Evolutionary conservation across 2,329 filamentous ascomycete genomes (phyloP), one percentile per base, ranked within the genome.

Genomic region (Metarhizium humberi): DNA sequence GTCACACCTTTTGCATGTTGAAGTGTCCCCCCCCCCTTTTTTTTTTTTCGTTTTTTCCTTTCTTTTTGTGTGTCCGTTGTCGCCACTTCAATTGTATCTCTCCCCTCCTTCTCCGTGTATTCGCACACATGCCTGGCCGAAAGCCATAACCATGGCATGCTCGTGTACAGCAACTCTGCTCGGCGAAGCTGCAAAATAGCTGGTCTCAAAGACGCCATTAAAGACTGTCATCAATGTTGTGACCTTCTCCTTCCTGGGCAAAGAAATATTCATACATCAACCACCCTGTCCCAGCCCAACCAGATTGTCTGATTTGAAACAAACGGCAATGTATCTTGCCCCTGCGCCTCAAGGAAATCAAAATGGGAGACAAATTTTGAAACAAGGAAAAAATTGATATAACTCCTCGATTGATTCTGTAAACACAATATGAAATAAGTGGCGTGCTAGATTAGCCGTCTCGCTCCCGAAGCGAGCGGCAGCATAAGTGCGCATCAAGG

Each of bases 291-390:
- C 54, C 50, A 10, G 16, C 29, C 50, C 25, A 16, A 32, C 51
- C 54, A 52, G 46, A 43, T 30, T 20, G 40, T 36, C 49, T 51
- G 49, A 11, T 48, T 3, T 32, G n/a, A 34, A 51, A 52, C 32
- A 53, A 18, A 4, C 47, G 48, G 30, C 38, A 52, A 52, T 32
- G 38, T 29, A 50, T 14, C 49, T 47, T 36, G 55, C 43, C 43
- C 50, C 36, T 50, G 46, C 52, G 53, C 55, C 53, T 6, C n/a
- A 32, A 53, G 38, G 49, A 46, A 53, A 55, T 55, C 38, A 40
- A 13, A 13, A 40, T 53, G 46, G 16, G 30, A 46, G 53, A 38
- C 46, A 62, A 60, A 52, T 56, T 56, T 58, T 57, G 53, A 58
- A 59, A 55, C 45, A 56, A 57, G 16, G 25, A 25, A 34, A 52